Percentiles rank a stretch among this genome's conserved stretches.
These are phyloP conservation scores for Penicillium macrosclerotiorum DNA, from an alignment of 495 filamentous ascomycete species.

Conservation along the genomic window DNA sequence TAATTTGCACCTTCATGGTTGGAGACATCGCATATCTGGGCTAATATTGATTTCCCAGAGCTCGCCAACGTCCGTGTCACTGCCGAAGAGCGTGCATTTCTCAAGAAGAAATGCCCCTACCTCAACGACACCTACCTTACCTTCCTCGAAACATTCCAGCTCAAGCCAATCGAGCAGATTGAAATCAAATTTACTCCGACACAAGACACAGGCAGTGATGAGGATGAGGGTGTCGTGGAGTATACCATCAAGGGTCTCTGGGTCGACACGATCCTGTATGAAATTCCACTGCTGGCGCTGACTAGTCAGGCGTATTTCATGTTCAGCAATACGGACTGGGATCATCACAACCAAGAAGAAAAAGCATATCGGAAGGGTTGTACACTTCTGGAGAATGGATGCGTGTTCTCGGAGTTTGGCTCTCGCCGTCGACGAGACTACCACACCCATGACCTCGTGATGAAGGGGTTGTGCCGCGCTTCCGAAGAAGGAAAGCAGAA, in stretches of 20 bases:
- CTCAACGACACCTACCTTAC: constrained; percentile 72
- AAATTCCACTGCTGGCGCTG: constrained; percentile 89
- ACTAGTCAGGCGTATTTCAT: constrained; percentile 96
- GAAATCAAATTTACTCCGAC: constrained; percentile 64
- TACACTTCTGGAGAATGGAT: constrained; percentile 73
- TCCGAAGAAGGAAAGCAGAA: constrained; percentile 61
- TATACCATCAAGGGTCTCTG: constrained; percentile 77
- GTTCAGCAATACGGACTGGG: constrained; percentile 90
- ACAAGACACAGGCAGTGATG: constrained; percentile 62
- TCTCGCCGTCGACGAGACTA: constrained; percentile 86
- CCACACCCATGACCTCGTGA: constrained; percentile 88
- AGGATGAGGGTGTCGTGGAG: constrained; percentile 69
- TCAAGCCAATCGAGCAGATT: constrained; percentile 78
- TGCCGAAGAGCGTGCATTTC: constrained; percentile 72
- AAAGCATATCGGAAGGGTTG: constrained; percentile 76
- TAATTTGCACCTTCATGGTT: no score
- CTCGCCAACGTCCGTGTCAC: constrained; percentile 76
- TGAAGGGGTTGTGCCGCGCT: constrained; percentile 76
- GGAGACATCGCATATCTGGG: neutral
- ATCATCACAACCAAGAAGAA: constrained; percentile 77
- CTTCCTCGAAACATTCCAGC: constrained; percentile 76
- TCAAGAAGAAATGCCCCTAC: constrained; percentile 79
- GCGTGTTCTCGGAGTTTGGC: constrained; percentile 91
- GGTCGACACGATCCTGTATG: constrained; percentile 96
- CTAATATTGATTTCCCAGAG: constrained; percentile 42